Evolutionary conservation across 1,284 basidiomycete species (phyloP), one percentile per base, ranked within the genome.

Genomic region (Caloboletus firmus): DNA sequence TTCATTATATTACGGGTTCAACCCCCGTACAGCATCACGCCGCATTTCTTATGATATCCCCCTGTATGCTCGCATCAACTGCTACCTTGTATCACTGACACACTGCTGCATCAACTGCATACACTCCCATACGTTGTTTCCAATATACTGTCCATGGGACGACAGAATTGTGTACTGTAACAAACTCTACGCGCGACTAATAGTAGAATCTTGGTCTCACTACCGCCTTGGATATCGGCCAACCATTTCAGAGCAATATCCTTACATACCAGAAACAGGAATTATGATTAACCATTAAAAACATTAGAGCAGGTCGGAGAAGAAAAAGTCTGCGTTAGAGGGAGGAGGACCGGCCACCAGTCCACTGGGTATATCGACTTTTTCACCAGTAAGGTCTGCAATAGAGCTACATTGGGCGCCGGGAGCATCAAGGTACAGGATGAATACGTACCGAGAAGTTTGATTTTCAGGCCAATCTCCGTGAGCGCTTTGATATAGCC

Each of bases 381-480:
- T 89, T 70, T 95, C 93, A 11, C 93, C 93, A 1, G 91, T 91
- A 41, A 96, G 79, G 75, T 96, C 94, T 92, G 60, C 35, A 26
- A 51, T 54, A 36, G 41, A 31, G 49, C 7, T 28, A 24, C 4
- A 13, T n/a, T 60, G 18, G 63, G 34, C 15, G 26, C 22, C 55
- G 24, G 26, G 20, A 31, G 37, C 22, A 17, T n/a, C 18, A 5
- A 55, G 4, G 39, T 6, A 45, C 9, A 34, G 32, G 12, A 51
- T 34, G n/a, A 11, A 41, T 37, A 77, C 87, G 49, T 64, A 91
- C 89, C 89, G 44, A 96, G 77, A 61, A 98, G 74, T 71, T 96
- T 93, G 65, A 98, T 92, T 76, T 96, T 96, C 56, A 98, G 74
- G 3, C 93, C 95, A 61, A 98, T 92, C 66, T 98, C 95, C 13